phyloP scores from a whole-genome alignment of 2,329 filamentous ascomycete genomes.

The Talaromyces verruculosus region DNA sequence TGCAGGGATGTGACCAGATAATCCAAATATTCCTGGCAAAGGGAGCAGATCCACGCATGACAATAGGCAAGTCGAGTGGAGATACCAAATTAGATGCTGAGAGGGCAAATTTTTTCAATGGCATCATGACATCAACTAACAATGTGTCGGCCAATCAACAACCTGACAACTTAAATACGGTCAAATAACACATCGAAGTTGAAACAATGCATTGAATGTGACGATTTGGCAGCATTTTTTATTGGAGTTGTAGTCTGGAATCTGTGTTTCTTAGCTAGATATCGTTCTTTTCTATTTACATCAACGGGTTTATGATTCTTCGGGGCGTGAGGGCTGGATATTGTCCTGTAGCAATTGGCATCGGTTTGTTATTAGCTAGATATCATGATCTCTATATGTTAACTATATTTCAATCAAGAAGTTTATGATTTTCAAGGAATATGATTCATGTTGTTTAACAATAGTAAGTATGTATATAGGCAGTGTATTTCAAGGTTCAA shows the following conservation, averaged over 20 bases:
- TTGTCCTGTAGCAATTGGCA: background rate
- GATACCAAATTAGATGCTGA: background rate
- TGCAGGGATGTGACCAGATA: slow-evolving; percentile 10
- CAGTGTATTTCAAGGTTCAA: background rate
- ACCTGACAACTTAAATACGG: background rate
- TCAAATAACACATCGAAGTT: background rate
- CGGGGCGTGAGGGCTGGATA: background rate
- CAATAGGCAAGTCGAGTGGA: background rate
- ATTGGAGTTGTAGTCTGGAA: background rate
- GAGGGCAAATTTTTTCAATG: background rate
- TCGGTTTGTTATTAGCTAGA: background rate
- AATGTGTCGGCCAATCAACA: background rate
- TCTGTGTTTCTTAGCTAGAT: background rate
- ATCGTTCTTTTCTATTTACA: background rate
- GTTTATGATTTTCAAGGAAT: background rate
- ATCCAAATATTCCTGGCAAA: slow-evolving; percentile 2
- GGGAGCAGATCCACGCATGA: background rate
- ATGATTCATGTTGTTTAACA: background rate
- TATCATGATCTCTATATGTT: background rate
- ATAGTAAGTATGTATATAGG: background rate
- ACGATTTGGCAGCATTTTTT: background rate
- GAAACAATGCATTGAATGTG: background rate
- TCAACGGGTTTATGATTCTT: background rate
- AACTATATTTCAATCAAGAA: background rate
- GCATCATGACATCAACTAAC: background rate